Conservation (phyloP, 2,329 filamentous ascomycete genomes). For the Diplodia scrobiculata region DNA sequence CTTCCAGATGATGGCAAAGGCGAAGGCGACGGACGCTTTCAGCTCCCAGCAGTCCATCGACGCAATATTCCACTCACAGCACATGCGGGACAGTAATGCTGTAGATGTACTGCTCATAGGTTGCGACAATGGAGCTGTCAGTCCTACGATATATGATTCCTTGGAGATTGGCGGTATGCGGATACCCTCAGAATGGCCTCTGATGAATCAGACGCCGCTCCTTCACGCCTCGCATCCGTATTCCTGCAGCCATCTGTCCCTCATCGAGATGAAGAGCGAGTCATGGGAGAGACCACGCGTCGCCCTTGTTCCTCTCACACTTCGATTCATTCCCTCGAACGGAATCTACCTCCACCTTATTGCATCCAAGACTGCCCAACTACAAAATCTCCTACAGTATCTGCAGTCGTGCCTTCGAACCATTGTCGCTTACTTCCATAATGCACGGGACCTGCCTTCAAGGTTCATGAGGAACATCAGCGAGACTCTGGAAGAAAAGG, state of each 20-base stretch:
- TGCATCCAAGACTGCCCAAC: slow-evolving; percentile 80
- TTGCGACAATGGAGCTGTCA: slow-evolving; percentile 68
- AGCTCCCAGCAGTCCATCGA: slow-evolving; percentile 47
- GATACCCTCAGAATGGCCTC: slow-evolving; percentile 49
- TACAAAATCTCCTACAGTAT: slow-evolving; percentile 86
- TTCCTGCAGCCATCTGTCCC: slow-evolving; percentile 73
- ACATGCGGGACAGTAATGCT: slow-evolving; percentile 68
- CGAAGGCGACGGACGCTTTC: slow-evolving; percentile 43
- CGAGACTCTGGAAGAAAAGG: slow-evolving; percentile 69
- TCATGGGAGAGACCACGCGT: slow-evolving; percentile 39
- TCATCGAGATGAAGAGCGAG: slow-evolving; percentile 56
- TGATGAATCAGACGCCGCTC: slow-evolving; percentile 54
- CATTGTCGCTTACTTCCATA: slow-evolving; percentile 80
- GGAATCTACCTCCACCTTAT: slow-evolving; percentile 81
- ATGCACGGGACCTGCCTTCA: slow-evolving; percentile 73
- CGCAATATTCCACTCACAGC: slow-evolving; percentile 46
- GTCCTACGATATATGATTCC: slow-evolving; percentile 82
- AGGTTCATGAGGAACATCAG: slow-evolving; percentile 78
- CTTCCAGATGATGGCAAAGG: slow-evolving; percentile 35
- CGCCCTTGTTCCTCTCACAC: slow-evolving; percentile 66
- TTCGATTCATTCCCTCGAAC: slow-evolving; percentile 78
- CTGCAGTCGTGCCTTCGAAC: slow-evolving; percentile 77
- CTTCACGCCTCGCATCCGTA: slow-evolving; percentile 71
- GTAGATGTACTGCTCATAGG: slow-evolving; percentile 79
- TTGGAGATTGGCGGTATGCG: slow-evolving; percentile 73